phyloP scores from a whole-genome alignment of 2,329 filamentous ascomycete genomes.

The Madurella fahalii region DNA sequence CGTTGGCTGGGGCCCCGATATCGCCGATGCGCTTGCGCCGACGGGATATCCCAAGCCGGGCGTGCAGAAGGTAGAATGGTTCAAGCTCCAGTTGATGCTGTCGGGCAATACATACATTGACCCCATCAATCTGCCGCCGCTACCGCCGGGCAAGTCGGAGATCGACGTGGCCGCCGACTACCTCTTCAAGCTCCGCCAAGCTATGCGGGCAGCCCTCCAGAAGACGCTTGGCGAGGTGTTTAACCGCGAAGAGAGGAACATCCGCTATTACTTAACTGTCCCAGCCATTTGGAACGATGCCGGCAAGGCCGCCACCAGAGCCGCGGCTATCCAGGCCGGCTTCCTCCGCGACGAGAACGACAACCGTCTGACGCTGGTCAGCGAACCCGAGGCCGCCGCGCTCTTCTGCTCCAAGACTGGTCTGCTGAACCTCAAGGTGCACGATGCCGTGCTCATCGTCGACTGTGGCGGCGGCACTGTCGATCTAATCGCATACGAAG shows the following conservation, averaged over 20 bases:
- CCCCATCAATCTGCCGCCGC: constrained; percentile 94
- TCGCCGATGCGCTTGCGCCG: constrained; percentile 90
- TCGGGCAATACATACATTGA: constrained; percentile 99
- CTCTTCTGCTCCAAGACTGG: constrained; percentile 98
- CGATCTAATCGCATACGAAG: constrained; percentile 97
- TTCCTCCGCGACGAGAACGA: constrained; percentile 97
- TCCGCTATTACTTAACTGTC: constrained; percentile 96
- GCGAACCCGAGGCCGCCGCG: constrained; percentile 93
- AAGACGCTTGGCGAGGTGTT: constrained; percentile 98
- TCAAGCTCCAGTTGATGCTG: constrained; percentile 98
- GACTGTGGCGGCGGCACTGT: constrained; percentile 98
- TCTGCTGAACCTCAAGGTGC: constrained; percentile 92
- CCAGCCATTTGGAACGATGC: constrained; percentile 99
- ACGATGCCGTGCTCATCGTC: constrained; percentile 96
- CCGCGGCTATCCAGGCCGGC: constrained; percentile 92
- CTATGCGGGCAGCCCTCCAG: constrained; percentile 91
- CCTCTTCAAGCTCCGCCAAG: constrained; percentile 94
- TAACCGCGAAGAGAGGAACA: constrained; percentile 96
- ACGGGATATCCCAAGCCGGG: constrained; percentile 97
- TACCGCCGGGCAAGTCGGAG: constrained; percentile 96
- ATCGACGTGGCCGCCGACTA: constrained; percentile 99
- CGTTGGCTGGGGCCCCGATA: constrained; percentile 98
- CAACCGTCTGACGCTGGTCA: constrained; percentile 89
- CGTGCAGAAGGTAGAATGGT: constrained; percentile 99
- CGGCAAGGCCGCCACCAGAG: constrained; percentile 92